Percentiles rank a stretch among this genome's conserved stretches.
These are phyloP conservation scores for Claviceps citrina DNA, from an alignment of 2,329 filamentous ascomycete species.

Conservation along the genomic window DNA sequence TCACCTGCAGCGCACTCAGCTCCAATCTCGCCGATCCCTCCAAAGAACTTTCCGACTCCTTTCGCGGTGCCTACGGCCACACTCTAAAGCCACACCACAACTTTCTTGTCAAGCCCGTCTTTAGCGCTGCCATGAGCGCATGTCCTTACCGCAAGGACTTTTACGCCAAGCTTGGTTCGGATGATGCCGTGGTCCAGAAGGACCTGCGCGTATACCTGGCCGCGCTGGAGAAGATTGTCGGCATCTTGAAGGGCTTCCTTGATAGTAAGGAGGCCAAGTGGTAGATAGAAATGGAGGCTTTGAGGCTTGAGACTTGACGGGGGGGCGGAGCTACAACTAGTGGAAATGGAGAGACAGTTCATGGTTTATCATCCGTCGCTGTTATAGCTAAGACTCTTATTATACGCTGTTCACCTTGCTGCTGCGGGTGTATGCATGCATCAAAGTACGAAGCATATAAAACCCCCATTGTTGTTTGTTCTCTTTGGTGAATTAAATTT, in stretches of 20 bases:
- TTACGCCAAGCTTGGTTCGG: slow-evolving; percentile 67
- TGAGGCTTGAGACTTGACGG: no score
- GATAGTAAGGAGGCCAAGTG: slow-evolving; percentile 13
- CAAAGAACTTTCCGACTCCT: slow-evolving; percentile 72
- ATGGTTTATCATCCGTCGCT: no score
- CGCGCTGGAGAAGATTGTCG: slow-evolving; percentile 63
- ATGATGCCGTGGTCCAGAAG: slow-evolving; percentile 44
- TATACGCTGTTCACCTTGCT: no score
- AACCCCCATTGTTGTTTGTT: no score
- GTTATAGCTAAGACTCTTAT: no score
- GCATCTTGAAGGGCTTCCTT: slow-evolving; percentile 52
- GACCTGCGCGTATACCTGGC: slow-evolving; percentile 58
- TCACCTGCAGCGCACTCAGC: slow-evolving; percentile 72
- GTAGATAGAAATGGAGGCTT: background rate
- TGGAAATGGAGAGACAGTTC: no score
- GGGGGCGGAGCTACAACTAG: no score
- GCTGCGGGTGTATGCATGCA: no score
- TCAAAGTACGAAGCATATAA: no score
- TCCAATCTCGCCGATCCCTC: slow-evolving; percentile 53
- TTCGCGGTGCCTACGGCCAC: slow-evolving; percentile 67
- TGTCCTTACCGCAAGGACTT: slow-evolving; percentile 91
- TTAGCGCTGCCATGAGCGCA: slow-evolving; percentile 82
- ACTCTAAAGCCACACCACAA: slow-evolving; percentile 88
- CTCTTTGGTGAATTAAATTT: no score
- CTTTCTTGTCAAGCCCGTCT: slow-evolving; percentile 80